Evolutionary conservation across 345 rosid species (phyloP), one percentile per base, ranked within the genome.

Genomic region (Physaria fendleri): DNA sequence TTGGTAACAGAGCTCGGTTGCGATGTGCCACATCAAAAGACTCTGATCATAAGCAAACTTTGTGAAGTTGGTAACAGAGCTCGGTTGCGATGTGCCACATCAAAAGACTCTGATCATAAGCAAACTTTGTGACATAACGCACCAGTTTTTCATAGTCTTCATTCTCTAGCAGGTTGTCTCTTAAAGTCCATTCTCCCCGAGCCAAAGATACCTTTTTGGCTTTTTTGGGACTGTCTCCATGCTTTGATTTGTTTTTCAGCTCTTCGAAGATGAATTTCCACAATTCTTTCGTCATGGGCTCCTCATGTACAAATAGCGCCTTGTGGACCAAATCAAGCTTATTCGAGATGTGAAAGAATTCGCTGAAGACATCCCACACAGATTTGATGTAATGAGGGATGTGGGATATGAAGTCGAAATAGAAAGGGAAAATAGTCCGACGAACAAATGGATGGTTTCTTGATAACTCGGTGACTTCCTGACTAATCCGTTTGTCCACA

Each of bases 61-160:
- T 8, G 3, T 14, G 8, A 0, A 30, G 24, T 8, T 75, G 52
- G 79, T 73, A 82, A 51, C 79, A 54, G 28, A 85, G 72, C 57
- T 82, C 84, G 0, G 91, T 84, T 1, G 91, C 87, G 1, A 85
- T 66, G 59, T 85, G 91, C 85, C 87, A 77, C 27, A 72, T 22
- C 10, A 77, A 59, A 21, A 79, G 62, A 65, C 74, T 68, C 56
- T 79, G 77, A 29, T 79, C 84, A 21, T 74, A 77, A 20, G 56
- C 73, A 1, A 69, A 35, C 1, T 71, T 44, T 8, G 52, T 29
- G 8, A 77, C 64, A 34, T 76, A 77, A 27, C 49, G 61, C 74
- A 77, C 62, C 12, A 85, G 42, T 4, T 33, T 10, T 12, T 25
- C 46, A 0, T 21, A 46, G 20, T 64, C 39, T 3, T 32, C 24